A percentile compares a stretch with the other conserved stretches of the same genome.
Evolutionary conservation across 495 filamentous ascomycete species (phyloP).

Genomic region (Penicillium malachiteum): DNA sequence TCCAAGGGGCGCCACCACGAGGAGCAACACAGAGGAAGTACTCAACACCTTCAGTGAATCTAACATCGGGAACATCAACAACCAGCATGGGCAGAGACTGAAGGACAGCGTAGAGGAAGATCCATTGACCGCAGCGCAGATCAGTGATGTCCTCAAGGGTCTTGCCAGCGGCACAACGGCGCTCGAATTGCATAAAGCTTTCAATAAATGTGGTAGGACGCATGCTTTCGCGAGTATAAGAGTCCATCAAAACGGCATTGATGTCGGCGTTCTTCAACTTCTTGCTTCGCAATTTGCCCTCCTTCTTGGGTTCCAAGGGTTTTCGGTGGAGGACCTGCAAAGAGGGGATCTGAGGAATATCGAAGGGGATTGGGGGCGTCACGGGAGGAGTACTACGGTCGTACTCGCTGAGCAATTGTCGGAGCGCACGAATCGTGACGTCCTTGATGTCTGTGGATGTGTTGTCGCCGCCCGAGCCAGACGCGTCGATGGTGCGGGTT

Average conservation of each 20-base stretch:
- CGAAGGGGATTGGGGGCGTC: constrained; percentile 87
- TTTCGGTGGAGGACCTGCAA: constrained; percentile 61
- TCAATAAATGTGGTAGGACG: constrained; percentile 67
- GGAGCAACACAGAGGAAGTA: constrained; percentile 96
- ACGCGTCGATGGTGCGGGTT: constrained; percentile 50
- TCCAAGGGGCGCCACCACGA: constrained; percentile 81
- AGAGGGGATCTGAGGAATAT: constrained; percentile 75
- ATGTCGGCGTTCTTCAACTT: constrained; percentile 80
- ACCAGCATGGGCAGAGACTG: constrained; percentile 89
- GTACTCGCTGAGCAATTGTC: constrained; percentile 78
- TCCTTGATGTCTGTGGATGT: constrained; percentile 39
- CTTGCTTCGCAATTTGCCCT: constrained; percentile 60
- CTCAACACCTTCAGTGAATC: constrained; percentile 78
- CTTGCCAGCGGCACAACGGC: constrained; percentile 68
- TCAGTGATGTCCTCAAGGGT: constrained; percentile 71
- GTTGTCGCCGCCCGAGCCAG: constrained; percentile 29
- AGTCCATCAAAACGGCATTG: constrained; percentile 65
- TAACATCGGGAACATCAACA: constrained; percentile 78
- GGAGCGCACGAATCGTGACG: constrained; percentile 54
- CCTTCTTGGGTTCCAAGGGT: constrained; percentile 64
- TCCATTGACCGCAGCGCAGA: constrained; percentile 82
- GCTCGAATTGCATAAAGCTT: constrained; percentile 80
- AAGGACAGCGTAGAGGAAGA: constrained; percentile 89
- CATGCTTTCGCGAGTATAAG: constrained; percentile 73
- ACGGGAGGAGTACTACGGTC: constrained; percentile 86